Evolutionary conservation across 495 filamentous ascomycete genomes (phyloP).

Genomic region (Aspergillus haitiensis): DNA sequence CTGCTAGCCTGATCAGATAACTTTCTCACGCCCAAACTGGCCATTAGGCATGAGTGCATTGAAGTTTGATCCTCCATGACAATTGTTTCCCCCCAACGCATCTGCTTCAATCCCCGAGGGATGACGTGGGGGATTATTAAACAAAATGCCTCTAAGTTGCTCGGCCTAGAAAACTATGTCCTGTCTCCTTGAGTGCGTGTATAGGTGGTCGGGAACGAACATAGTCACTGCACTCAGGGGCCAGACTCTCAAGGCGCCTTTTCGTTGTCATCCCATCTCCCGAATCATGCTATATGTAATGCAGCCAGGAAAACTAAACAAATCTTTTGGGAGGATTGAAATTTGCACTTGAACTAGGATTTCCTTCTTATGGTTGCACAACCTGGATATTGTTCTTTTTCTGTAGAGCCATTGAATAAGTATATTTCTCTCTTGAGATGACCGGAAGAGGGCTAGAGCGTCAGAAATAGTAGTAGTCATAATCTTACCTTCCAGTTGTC

Average conservation of each 20-base stretch:
- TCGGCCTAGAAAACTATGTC: not conserved
- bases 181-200: not conserved
- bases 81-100: not conserved
- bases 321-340: not conserved
- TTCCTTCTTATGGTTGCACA: conserved; percentile 61
- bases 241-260: conserved; percentile 20
- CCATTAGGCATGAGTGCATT: conserved; percentile 22
- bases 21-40: conserved; percentile 1
- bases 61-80: conserved; percentile 1
- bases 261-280: conserved; percentile 11
- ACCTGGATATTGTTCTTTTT: conserved; percentile 99
- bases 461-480: conserved; percentile 3
- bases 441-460: not conserved
- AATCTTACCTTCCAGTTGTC: conserved; percentile 93
- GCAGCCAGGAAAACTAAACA: conserved; percentile 8
- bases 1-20: conserved; percentile 5
- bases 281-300: conserved; percentile 9
- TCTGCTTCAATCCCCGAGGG: conserved; percentile 1
- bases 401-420: conserved; percentile 48
- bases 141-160: not conserved
- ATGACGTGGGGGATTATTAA: conserved; percentile 5
- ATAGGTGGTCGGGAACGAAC: not conserved
- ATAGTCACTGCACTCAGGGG: conserved; percentile 10
- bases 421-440: conserved; percentile 18
- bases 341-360: conserved; percentile 12